Conservation (phyloP, 73 alveolate species). For the Paramecium sonneborni region DNA sequence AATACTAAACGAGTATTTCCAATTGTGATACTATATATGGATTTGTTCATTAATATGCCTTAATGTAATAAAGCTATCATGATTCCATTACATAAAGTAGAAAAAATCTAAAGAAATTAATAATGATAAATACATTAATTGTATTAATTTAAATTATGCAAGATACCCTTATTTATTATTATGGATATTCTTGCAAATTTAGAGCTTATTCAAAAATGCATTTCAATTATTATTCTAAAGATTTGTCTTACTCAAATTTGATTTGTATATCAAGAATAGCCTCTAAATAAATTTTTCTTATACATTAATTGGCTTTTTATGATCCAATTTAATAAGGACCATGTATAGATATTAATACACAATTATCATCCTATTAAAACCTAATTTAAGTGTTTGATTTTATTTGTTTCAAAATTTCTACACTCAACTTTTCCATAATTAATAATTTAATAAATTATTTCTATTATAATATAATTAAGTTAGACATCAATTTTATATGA, state of each 20-base stretch:
- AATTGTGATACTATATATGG: not conserved
- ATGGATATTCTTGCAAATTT: not conserved
- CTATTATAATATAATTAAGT: too few species aligned
- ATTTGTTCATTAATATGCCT: not conserved
- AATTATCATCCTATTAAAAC: not conserved
- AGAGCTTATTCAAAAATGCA: not conserved
- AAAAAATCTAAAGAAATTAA: not conserved
- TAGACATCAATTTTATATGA: too few species aligned
- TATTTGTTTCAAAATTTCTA: not conserved
- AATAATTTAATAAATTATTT: too few species aligned
- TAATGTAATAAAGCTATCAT: slow-evolving; percentile 8
- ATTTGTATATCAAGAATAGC: not conserved
- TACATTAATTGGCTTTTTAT: not conserved
- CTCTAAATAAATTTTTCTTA: not conserved
- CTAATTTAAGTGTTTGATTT: slow-evolving; percentile 23
- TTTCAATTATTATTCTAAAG: not conserved
- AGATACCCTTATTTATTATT: not conserved
- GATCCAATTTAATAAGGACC: not conserved
- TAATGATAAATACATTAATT: not conserved
- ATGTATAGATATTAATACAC: not conserved
- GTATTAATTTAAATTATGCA: not conserved
- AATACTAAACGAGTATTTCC: not conserved
- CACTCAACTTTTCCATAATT: not conserved
- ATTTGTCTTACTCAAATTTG: not conserved
- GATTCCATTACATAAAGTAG: not conserved